These are phyloP conservation scores for Aspergillus latus DNA, from an alignment of 2,329 filamentous ascomycete species.

Conservation along the genomic window DNA sequence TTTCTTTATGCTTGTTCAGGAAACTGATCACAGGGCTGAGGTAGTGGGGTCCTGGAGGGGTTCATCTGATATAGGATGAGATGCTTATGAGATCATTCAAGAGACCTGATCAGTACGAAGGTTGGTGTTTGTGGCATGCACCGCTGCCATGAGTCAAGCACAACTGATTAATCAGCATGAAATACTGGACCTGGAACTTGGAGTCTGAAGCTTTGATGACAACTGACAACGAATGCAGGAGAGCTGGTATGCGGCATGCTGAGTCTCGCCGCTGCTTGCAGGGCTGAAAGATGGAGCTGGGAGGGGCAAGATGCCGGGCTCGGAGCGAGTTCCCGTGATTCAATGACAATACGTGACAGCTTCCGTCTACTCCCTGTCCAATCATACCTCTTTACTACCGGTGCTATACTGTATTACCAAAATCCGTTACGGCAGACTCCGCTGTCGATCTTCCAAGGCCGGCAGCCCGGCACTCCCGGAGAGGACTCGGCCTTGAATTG, in stretches of 20 bases:
- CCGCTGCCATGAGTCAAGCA: not conserved
- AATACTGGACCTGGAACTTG: not conserved
- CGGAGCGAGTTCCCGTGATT: too few relatives aligned
- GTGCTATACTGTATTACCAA: not conserved
- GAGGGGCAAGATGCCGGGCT: not conserved
- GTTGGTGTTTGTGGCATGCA: not conserved
- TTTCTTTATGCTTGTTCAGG: constrained; percentile 9
- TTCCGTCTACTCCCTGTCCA: too few relatives aligned
- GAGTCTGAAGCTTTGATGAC: too few relatives aligned
- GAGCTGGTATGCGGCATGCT: not conserved
- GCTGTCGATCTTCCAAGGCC: not conserved
- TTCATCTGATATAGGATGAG: not conserved
- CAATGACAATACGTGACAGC: too few relatives aligned
- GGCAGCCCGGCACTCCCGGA: not conserved
- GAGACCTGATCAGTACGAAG: too few relatives aligned
- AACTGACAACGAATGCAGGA: constrained; percentile 1
- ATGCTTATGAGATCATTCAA: constrained; percentile 4
- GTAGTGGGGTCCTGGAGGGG: not conserved
- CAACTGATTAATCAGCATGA: constrained; percentile 2
- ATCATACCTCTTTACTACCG: not conserved
- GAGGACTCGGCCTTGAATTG: too few relatives aligned
- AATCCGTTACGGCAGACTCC: not conserved
- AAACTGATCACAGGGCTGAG: constrained; percentile 11
- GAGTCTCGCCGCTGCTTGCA: constrained; percentile 1
- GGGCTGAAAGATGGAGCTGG: constrained; percentile 9